Base-by-base conservation (phyloP, 2,329 filamentous ascomycete species). In the Fusarium pininemorale region DNA sequence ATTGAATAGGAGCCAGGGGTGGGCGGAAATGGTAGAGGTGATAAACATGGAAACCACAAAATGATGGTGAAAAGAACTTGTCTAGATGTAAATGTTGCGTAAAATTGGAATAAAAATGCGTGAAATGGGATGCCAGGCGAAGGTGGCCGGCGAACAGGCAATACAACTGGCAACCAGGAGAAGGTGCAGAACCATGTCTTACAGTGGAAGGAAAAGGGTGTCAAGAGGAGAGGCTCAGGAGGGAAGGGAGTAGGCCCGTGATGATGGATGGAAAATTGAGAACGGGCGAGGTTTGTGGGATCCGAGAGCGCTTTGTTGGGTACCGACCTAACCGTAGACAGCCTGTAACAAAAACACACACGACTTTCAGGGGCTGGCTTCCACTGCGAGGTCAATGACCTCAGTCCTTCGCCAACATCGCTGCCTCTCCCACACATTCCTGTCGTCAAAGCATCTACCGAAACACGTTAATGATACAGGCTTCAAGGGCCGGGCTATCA, bases 401-500 rank as follows among this genome's bases (percentile, higher is more conserved):
- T 7, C 13, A 11, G 50, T 8, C 13, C 0, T 15, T 4, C 24
- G 6, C 20, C 32, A 54, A 28, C 7, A n/a, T 7, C 14, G 6
- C 51, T 7, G 7, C 24, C 24, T 37, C 30, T 11, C 15, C 16
- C 16, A 37, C 16, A 37, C 24, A 12, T 5, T 5, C 7, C 20
- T 1, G 20, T 4, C 35, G 10, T 7, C 35, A 41, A 41, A 41
- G 14, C 24, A 39, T 14, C 20, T 0, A 55, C 6, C 35, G 1
- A 13, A 22, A 4, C 9, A 12, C 14, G 28, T 28, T 6, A 6
- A 28, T 7, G 7, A 16, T 1, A n/a, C 10, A 3, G n/a, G n/a
- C 6, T 5, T 2, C 14, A 5, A 11, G 4, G 4, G 0, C 10
- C 10, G 11, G 20, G 10, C 11, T 11, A n/a, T 30, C 6, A n/a